A percentile compares a stretch with the other conserved stretches of the same genome.
phyloP scores from a whole-genome alignment of 2,329 filamentous ascomycete species.

The Knufia petricola region DNA sequence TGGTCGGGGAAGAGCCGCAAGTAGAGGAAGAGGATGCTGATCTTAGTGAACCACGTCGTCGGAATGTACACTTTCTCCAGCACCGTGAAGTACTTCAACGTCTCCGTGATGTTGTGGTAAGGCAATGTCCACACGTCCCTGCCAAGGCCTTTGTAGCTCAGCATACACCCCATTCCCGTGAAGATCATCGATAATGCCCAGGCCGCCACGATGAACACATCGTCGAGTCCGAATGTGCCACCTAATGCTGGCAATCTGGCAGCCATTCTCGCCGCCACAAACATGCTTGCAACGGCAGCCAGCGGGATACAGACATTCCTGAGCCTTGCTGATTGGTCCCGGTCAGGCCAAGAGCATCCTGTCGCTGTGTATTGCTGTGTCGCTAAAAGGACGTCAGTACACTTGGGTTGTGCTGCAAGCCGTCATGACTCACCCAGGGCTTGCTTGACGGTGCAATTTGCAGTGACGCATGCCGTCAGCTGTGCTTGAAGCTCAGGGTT shows the following conservation, averaged over 20 bases:
- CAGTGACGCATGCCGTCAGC: slow-evolving; percentile 28
- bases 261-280: slow-evolving; percentile 26
- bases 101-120: slow-evolving; percentile 34
- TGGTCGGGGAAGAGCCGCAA: slow-evolving; percentile 35
- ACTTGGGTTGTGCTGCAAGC: slow-evolving; percentile 3
- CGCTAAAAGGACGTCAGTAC: slow-evolving; percentile 20
- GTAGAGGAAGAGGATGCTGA: slow-evolving; percentile 32
- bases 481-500: slow-evolving; percentile 26
- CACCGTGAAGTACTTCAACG: slow-evolving; percentile 29
- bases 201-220: slow-evolving; percentile 27
- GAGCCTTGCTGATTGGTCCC: slow-evolving; percentile 24
- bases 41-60: slow-evolving; percentile 32
- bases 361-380: slow-evolving; percentile 35
- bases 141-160: slow-evolving; percentile 34
- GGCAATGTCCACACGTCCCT: slow-evolving; percentile 38
- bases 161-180: not conserved
- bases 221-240: slow-evolving; percentile 32
- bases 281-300: slow-evolving; percentile 27
- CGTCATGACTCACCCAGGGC: slow-evolving; percentile 26
- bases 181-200: not conserved
- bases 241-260: slow-evolving; percentile 29
- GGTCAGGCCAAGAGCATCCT: slow-evolving; percentile 31
- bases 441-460: slow-evolving; percentile 31
- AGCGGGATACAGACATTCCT: slow-evolving; percentile 26
- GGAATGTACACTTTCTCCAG: slow-evolving; percentile 35